Base-by-base conservation (phyloP, 208 protist species). In the Tritrichomonas foetus region DNA sequence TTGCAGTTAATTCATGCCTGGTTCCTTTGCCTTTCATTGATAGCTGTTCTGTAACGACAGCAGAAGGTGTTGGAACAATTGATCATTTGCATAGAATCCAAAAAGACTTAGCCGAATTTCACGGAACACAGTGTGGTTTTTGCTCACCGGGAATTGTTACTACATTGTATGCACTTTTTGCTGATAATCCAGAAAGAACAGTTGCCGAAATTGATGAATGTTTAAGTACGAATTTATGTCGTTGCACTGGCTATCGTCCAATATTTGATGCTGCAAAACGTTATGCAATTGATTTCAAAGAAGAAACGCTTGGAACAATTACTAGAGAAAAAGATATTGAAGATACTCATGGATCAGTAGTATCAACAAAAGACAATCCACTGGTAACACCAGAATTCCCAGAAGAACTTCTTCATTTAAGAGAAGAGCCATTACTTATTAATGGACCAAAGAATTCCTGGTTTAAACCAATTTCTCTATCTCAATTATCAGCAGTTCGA, bases 231-330 rank as follows among this genome's bases (percentile, higher is more conserved):
- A 97, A 98, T 95, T 64, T 98, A 3, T 98, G 97, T 95, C 95
- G 97, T 47, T 98, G 97, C 96, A 98, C 97, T 30, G 97, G 97
- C 5, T 98, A 98, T 94, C 74, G 97, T 33, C 96, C 97, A 20
- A 97, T 98, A 69, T 66, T 97, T 30, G 96, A 98, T 64, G 96
- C 96, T 2, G 95, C 96, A 36, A 94, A 95, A 82, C 13, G 69
- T 36, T 78, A 78, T 95, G 94, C 53, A 95, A 96, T 78, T 47
- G 69, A 78, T n/a, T 78, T 78, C 69, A 36, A 78, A 3, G 47
- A 78, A n/a, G 39, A 27, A 11, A 47, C 69, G 47, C 36, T 78
- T 11, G 69, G 69, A 39, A 47, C 39, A 11, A 36, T 78, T n/a
- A 78, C 69, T 47, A 78, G 33, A 78, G 69, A 36, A 16, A 78